Evolutionary conservation across 2,329 filamentous ascomycete species (phyloP), one percentile per base, ranked within the genome.

Genomic region (Phyllachora maydis): DNA sequence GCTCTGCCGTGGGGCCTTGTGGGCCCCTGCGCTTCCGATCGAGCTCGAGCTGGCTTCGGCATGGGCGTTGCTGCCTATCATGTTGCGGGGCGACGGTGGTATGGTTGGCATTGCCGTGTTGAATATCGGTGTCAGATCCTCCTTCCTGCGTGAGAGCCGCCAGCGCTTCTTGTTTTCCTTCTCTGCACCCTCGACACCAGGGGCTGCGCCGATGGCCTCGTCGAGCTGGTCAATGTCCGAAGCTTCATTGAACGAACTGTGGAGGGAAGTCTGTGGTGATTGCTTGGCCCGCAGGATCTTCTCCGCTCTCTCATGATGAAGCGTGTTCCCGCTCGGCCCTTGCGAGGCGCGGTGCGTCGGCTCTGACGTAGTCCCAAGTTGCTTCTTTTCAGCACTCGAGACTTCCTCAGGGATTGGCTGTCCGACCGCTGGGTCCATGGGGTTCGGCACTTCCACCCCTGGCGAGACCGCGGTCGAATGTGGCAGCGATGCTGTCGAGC

Each of bases 141-240:
- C 64, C 30, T 61, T 68, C 26, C 59, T 59, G 11, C 70, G 70
- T 11, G 79, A 74, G 24, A 82, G 57, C 53, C 81, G 79, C 53
- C 64, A 65, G 14, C 74, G 67, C 28, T 61, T 66, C 38, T 72
- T 75, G 45, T 70, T 76, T 25, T 76, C 69, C 35, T 63, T 70
- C 25, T 75, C 42, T 28, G 28, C 28, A 8, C 25, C 23, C 8
- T 28, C 13, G 10, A 23, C 22, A 19, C 27, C 26, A 7, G 21
- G 35, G 11, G 9, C 19, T 14, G 13, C 19, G 4, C 24, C 11
- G 2, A 40, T 36, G 1, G 46, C 35, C 16, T 81, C 75, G 14
- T 82, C 77, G 7, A 59, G 45, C 30, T 75, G 69, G 31, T 91
- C 82, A 15, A 70, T 42, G 39, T 92, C 82, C 0, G 81, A 91